phyloP scores from a whole-genome alignment of 208 protist genomes.

The Trypanosoma rangeli region DNA sequence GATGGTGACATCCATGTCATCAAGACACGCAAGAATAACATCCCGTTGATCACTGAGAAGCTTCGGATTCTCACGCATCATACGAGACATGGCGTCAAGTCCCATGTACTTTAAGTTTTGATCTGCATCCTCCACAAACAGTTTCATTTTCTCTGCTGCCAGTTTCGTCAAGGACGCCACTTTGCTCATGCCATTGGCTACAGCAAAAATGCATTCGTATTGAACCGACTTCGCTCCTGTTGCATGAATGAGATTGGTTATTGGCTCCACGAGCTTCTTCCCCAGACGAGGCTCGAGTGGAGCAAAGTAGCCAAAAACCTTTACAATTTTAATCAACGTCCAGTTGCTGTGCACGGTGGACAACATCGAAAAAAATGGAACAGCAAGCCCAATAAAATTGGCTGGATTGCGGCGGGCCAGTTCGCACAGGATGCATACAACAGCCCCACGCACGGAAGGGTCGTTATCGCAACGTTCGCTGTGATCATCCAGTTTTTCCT shows the following conservation, averaged over 20 bases:
- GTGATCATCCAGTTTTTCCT: constrained; percentile 96
- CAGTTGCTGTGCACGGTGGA: constrained; percentile 96
- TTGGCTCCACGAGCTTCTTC: constrained; percentile 98
- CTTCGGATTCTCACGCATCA: constrained; percentile 93
- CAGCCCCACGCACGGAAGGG: constrained; percentile 90
- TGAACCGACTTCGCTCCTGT: constrained; percentile 95
- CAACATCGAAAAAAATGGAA: constrained; percentile 96
- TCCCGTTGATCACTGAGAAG: constrained; percentile 91
- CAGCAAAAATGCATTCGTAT: constrained; percentile 97
- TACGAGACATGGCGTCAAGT: constrained; percentile 91
- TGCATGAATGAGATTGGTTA: constrained; percentile 95
- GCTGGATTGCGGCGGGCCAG: constrained; percentile 97
- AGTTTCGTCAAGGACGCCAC: constrained; percentile 86
- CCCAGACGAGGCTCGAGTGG: constrained; percentile 96
- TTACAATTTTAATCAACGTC: constrained; percentile 99
- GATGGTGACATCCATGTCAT: constrained; percentile 97
- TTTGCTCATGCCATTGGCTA: constrained; percentile 87
- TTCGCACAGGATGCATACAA: constrained; percentile 98
- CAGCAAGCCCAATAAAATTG: constrained; percentile 97
- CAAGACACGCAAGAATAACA: constrained; percentile 92
- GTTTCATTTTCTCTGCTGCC: constrained; percentile 92
- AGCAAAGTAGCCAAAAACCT: constrained; percentile 96
- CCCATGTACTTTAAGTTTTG: constrained; percentile 99
- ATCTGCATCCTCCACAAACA: constrained; percentile 96
- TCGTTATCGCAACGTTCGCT: constrained; percentile 84